Evolutionary conservation across 352 stramenopile genomes (phyloP).

Genomic region (Phytophthora sansomeana): DNA sequence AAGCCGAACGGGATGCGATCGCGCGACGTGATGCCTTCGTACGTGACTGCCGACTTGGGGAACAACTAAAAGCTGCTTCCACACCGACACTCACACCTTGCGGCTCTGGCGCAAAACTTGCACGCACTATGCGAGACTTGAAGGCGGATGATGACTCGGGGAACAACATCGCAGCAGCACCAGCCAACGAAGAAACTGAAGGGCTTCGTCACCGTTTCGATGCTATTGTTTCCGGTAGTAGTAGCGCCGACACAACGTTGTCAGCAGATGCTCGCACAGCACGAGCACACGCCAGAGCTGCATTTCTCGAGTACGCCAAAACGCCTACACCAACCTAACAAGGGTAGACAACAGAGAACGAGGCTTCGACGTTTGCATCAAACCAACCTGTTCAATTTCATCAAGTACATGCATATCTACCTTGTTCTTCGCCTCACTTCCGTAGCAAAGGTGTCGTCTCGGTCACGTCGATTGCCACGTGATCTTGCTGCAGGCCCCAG

Average conservation of each 20-base stretch:
- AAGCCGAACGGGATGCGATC: slow-evolving; percentile 32
- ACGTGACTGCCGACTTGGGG: slow-evolving; percentile 60
- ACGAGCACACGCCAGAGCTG: slow-evolving; percentile 28
- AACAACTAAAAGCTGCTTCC: slow-evolving; percentile 48
- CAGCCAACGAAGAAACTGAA: slow-evolving; percentile 26
- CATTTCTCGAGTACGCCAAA: slow-evolving; percentile 48
- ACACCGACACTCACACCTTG: slow-evolving; percentile 53
- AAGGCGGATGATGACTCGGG: slow-evolving; percentile 7
- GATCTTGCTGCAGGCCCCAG: slow-evolving; percentile 22
- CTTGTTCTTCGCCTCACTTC: slow-evolving; percentile 25
- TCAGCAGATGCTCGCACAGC: slow-evolving; percentile 6
- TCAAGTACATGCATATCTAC: slow-evolving; percentile 17
- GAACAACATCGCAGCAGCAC: neutral
- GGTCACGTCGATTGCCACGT: slow-evolving; percentile 49
- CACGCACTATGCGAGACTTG: slow-evolving; percentile 47
- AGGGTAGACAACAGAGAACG: slow-evolving; percentile 1
- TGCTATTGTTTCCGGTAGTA: slow-evolving; percentile 37
- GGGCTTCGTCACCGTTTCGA: slow-evolving; percentile 50
- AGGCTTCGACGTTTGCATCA: slow-evolving; percentile 18
- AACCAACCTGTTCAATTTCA: slow-evolving; percentile 25
- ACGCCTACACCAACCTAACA: slow-evolving; percentile 12
- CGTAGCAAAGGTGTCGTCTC: slow-evolving; percentile 53
- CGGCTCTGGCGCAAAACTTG: slow-evolving; percentile 57
- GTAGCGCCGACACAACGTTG: slow-evolving; percentile 14
- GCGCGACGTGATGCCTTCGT: slow-evolving; percentile 49